Base-by-base conservation (phyloP, 2,329 filamentous ascomycete species). In the Colletotrichum zoysiae region DNA sequence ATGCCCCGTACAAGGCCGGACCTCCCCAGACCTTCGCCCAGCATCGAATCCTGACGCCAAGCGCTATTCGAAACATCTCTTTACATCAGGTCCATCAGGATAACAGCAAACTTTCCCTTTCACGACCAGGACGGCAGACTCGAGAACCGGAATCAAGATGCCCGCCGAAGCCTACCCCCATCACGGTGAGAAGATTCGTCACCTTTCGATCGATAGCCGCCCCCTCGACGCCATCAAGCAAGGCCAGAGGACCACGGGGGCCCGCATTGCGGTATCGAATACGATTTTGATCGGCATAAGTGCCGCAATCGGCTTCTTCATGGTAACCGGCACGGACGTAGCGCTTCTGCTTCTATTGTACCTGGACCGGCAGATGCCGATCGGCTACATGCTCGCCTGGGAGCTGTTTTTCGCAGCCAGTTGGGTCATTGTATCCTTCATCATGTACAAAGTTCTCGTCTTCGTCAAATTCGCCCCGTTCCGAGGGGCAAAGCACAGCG, bases 381-480 rank as follows among this genome's bases (percentile, higher is more conserved):
- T 58, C 1, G 5, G 6, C n/a, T 40, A 23, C 35, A 40, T 42
- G 55, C n/a, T 58, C n/a, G 55, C 35, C 46, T 63, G 46, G 46
- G 46, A 26, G 33, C 18, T 51, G 23, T 26, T 63, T 9, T 51
- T 63, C 35, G n/a, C 2, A 3, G 33, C n/a, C 5, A 26, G n/a
- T 5, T 63, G 60, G 60, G 26, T 12, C 16, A 7, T 56, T 16
- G 23, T 40, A n/a, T 42, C 61, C 3, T 33, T 11, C 38, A 11
- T 53, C 35, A 56, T 55, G 18, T 64, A 64, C 26, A 40, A 12
- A 2, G 0, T 55, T 11, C 38, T 64, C 20, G 26, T 44, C 14
- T 53, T 55, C 14, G 35, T 64, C 50, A 64, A 42, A 1, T 55
- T 53, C 14, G 50, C 50, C 14, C 61, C 61, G 3, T 55, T 55